phyloP scores from a whole-genome alignment of 345 rosid genomes.

The Eucalyptus grandis region DNA sequence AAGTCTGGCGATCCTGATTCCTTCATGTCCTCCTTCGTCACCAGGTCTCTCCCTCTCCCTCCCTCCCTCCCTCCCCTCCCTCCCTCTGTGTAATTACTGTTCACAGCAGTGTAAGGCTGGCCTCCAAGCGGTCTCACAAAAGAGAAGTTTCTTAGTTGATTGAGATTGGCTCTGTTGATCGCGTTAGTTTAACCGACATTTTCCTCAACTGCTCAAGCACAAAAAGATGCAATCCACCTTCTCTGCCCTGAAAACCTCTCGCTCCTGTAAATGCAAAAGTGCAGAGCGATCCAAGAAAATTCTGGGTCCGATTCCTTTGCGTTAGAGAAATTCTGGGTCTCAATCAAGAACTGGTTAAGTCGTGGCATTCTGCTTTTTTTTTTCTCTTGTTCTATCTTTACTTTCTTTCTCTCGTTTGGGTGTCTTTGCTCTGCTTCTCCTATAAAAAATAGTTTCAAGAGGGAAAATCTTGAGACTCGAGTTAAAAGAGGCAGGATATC shows the following conservation, averaged over 20 bases:
- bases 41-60: slow-evolving; percentile 21
- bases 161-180: not conserved
- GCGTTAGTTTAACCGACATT: not conserved
- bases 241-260: not conserved
- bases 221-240: not conserved
- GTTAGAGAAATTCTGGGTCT: not conserved
- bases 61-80: not conserved
- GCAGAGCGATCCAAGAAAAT: not conserved
- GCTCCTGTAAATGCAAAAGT: not conserved
- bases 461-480: not conserved
- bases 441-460: not conserved
- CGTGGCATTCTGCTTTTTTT: not conserved
- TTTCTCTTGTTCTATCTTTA: not conserved
- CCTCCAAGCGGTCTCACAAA: not conserved
- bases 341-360: not conserved
- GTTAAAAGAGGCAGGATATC: not conserved
- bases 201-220: not conserved
- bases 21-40: slow-evolving; percentile 20
- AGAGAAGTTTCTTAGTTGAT: not conserved
- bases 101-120: not conserved
- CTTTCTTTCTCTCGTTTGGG: not conserved
- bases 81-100: not conserved
- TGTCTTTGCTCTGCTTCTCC: not conserved
- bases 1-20: slow-evolving; percentile 63
- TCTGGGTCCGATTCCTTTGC: not conserved